Percentiles rank a stretch among this genome's conserved stretches.
Conservation (phyloP, 768 basidiomycete genomes). For the Cystobasidiopsis lactophilus region DNA sequence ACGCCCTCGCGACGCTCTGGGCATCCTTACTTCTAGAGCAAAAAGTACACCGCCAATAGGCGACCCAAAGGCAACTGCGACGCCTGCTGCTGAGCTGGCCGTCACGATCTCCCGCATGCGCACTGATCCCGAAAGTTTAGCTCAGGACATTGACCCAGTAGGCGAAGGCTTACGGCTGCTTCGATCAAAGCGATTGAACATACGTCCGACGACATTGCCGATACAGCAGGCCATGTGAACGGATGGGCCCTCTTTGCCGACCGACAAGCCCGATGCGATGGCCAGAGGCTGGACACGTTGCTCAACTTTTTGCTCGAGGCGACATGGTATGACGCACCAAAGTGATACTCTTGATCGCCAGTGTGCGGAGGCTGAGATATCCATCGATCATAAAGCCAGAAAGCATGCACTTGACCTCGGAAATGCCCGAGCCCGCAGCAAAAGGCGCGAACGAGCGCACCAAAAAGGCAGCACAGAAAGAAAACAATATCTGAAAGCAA, state of each 20-base stretch:
- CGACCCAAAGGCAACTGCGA: slow-evolving; percentile 93
- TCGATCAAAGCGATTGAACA: slow-evolving; percentile 57
- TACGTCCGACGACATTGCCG: slow-evolving; percentile 65
- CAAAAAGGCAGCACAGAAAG: slow-evolving; percentile 70
- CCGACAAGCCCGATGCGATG: slow-evolving; percentile 87
- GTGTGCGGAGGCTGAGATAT: slow-evolving; percentile 69
- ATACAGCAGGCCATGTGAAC: slow-evolving; percentile 93
- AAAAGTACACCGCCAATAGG: slow-evolving; percentile 96
- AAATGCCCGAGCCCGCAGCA: slow-evolving; percentile 93
- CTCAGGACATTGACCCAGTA: slow-evolving; percentile 17
- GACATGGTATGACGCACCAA: slow-evolving; percentile 34
- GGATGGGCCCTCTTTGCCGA: slow-evolving; percentile 95
- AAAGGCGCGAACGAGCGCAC: slow-evolving; percentile 76
- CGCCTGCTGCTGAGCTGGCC: slow-evolving; percentile 89
- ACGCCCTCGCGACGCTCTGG: slow-evolving; percentile 2
- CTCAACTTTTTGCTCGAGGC: not conserved
- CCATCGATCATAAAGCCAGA: slow-evolving; percentile 96
- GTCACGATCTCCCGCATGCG: slow-evolving; percentile 66
- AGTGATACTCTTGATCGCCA: slow-evolving; percentile 81
- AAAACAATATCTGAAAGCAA: slow-evolving; percentile 37
- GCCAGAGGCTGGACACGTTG: slow-evolving; percentile 50
- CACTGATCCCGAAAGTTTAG: slow-evolving; percentile 21
- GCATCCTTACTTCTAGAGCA: slow-evolving; percentile 57
- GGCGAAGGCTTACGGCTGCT: slow-evolving; percentile 45
- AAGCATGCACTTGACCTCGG: slow-evolving; percentile 94